Evolutionary conservation across 768 basidiomycete genomes (phyloP), one percentile per base, ranked within the genome.

Genomic region (Mycena polygramma): DNA sequence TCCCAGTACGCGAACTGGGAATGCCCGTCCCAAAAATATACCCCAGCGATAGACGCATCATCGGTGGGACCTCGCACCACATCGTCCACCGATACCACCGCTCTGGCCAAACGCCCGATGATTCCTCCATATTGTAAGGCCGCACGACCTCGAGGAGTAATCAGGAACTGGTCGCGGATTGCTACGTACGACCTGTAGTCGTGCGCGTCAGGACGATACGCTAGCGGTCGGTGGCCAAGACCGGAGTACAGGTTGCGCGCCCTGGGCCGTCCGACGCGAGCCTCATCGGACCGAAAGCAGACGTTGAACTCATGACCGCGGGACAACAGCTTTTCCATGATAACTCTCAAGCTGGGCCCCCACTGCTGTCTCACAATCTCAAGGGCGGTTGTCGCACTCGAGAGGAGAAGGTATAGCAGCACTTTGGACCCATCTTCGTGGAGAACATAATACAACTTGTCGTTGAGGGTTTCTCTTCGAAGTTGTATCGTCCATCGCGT

Each of bases 61-160:
- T 63, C 59, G 10, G 73, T 74, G 20, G 77, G 78, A 8, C 76
- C 77, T 36, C 62, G 45, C 15, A 68, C 51, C 2, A 76, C 74
- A 14, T 63, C 24, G 9, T 72, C 69, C 19, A 30, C 35, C 6
- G 51, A 36, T 4, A 74, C 57, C 37, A 57, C 52, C 22, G 75
- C 61, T 15, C 46, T 60, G 13, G 78, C 76, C 46, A 79, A 55
- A 41, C 77, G 75, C n/a, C 66, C 61, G 19, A 79, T 45, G 30
- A 78, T 63, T n/a, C 79, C 77, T 26, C 79, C 79, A 7, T 66
- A 54, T 52, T 77, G 45, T 30, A 77, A 37, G 7, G 79, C 77
- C 20, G 75, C 78, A 41, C 78, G 75, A 17, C 79, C 78, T 6
- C 73, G 68, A 19, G 71, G 57, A 20, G 62, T 61, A 2, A 13